Percentiles rank a stretch among this genome's conserved stretches.
phyloP scores from a whole-genome alignment of 2,329 filamentous ascomycete genomes.

The Aspergillus ochraceus region DNA sequence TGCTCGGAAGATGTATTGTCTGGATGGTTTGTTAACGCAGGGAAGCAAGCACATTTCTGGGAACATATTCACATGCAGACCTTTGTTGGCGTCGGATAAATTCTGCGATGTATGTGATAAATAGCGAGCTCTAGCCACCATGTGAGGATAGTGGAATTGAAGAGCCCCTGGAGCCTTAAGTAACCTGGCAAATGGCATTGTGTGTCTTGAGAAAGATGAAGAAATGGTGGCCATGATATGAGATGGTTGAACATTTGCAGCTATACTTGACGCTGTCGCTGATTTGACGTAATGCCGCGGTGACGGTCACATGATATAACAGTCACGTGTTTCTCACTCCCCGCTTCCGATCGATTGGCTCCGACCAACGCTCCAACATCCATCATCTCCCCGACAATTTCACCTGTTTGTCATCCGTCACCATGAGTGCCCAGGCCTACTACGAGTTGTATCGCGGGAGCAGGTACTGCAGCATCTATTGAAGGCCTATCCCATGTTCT shows the following conservation, averaged over 20 bases:
- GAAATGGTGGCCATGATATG: neutral
- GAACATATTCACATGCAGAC: neutral
- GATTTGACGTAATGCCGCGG: slow-evolving; percentile 8
- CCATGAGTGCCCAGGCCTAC: slow-evolving; percentile 57
- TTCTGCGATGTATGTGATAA: slow-evolving; percentile 1
- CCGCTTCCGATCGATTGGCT: neutral
- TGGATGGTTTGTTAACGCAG: neutral
- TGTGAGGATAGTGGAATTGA: neutral
- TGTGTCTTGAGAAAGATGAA: neutral
- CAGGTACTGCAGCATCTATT: slow-evolving; percentile 65
- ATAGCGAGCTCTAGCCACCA: neutral
- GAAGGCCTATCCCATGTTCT: neutral
- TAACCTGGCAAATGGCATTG: neutral
- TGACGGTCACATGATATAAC: neutral
- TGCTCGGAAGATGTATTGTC: neutral
- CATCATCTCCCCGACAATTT: slow-evolving; percentile 8
- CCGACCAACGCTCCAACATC: slow-evolving; percentile 9
- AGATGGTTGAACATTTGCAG: neutral
- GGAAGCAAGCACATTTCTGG: neutral
- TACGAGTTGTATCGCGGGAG: slow-evolving; percentile 98
- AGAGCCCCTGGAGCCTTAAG: neutral
- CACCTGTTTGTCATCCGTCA: slow-evolving; percentile 15
- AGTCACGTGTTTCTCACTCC: slow-evolving; percentile 16
- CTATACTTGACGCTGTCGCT: neutral
- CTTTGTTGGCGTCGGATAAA: slow-evolving; percentile 2